Base-by-base conservation (phyloP, 306 rosid species). In the Vachellia pachyceras region DNA sequence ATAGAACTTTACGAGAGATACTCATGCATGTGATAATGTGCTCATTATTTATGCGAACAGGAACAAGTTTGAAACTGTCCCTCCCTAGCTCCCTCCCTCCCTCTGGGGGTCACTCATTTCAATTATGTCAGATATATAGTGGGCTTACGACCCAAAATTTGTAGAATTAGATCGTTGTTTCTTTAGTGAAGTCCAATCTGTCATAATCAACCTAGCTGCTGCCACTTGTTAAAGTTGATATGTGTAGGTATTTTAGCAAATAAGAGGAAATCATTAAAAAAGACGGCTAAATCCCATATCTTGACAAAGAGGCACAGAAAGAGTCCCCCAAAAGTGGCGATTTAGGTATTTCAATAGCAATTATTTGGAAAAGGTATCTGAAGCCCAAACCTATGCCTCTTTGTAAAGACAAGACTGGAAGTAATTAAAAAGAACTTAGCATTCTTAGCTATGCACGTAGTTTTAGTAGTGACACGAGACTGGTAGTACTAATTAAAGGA, bases 281-380 rank as follows among this genome's bases (percentile, higher is more conserved):
- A 82, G 82, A 71, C 66, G 45, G 44, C 69, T 35, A 67, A 84
- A 58, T 1, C 60, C 46, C 79, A 84, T 80, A 82, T 88, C 83
- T 81, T 3, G 84, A 85, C 82, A 92, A 90, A 84, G 87, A 71
- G 75, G 69, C 29, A 77, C 81, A 78, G 33, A 0, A 29, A 29
- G 90, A 90, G 88, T 82, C 82, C 70, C 80, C 80, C 83, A 79
- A 77, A 92, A 92, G 33, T 29, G 87, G 93, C 58, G 82, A 67
- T 80, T 76, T 88, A 68, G 85, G 73, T 76, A 73, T 82, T 83
- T 79, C 55, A 81, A 77, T 82, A 73, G 68, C 60, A 81, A 82
- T 88, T n/a, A 83, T 82, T 86, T 75, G 69, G 82, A 77, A 87
- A 91, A 88, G 90, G 92, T 50, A 5, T 50, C 3, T 17, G 17